Conservation (phyloP, 2,329 filamentous ascomycete species). For the Ophiocordyceps unilateralis region DNA sequence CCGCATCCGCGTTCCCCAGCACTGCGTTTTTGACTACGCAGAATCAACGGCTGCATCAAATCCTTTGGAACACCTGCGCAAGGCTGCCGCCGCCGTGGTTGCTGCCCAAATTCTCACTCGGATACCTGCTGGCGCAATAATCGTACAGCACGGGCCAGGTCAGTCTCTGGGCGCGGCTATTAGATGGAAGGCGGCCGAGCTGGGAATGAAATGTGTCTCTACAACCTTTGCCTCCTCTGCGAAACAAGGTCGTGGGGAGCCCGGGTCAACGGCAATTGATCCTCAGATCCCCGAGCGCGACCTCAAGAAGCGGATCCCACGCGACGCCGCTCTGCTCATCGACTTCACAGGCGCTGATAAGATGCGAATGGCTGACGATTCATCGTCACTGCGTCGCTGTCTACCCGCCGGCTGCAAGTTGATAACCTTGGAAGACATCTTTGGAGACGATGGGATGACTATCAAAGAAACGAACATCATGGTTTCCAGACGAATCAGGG, state of each 20-base stretch:
- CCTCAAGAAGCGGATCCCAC: not conserved
- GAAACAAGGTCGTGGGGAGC: not conserved
- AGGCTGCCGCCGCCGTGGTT: not conserved
- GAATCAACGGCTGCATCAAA: not conserved
- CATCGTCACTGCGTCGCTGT: not conserved
- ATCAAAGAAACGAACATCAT: not conserved
- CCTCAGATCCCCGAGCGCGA: not conserved
- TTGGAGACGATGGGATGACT: not conserved
- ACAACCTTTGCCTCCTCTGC: not conserved
- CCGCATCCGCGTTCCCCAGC: not conserved
- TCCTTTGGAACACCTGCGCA: not conserved
- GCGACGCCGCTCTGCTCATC: not conserved
- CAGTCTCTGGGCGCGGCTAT: not conserved
- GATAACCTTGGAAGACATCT: not conserved
- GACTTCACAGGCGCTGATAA: not conserved
- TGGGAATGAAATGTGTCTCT: not conserved
- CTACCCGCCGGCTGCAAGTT: not conserved
- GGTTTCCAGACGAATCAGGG: not conserved
- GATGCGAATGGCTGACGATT: not conserved
- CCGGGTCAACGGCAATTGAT: not conserved
- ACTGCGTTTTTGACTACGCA: conserved; percentile 1
- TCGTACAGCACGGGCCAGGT: not conserved
- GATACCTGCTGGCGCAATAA: not conserved
- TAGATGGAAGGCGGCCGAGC: not conserved
- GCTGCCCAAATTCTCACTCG: not conserved